These are phyloP conservation scores for Diphasiastrum complanatum DNA, from an alignment of 83 land plant genomes.

Conservation along the genomic window DNA sequence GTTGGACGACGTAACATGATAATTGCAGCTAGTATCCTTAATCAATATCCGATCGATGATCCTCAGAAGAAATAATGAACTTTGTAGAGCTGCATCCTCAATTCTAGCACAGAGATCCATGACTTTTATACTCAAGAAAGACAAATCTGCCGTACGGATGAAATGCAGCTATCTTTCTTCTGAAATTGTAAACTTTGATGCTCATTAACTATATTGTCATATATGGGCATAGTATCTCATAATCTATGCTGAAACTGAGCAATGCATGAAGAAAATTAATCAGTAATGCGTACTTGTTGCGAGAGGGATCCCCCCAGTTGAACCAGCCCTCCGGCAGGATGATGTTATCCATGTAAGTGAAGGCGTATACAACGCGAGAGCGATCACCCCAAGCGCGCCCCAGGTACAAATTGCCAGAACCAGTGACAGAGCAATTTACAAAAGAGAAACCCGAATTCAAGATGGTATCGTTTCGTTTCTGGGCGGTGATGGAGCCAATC, in stretches of 20 bases:
- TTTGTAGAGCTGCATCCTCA: no score
- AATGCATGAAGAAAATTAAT: not conserved
- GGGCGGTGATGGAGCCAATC: slow-evolving; percentile 25
- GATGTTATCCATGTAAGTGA: slow-evolving; percentile 20
- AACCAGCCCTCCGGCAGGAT: slow-evolving; percentile 22
- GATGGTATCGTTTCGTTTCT: slow-evolving; percentile 18
- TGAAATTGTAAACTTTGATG: no score
- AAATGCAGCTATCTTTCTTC: no score
- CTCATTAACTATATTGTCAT: no score
- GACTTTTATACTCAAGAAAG: no score
- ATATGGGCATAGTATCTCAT: not conserved
- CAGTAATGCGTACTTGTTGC: slow-evolving; percentile 26
- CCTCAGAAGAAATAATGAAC: no score
- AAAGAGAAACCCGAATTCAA: slow-evolving; percentile 33
- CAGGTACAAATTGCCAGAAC: slow-evolving; percentile 26
- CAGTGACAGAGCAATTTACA: slow-evolving; percentile 21
- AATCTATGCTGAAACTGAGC: not conserved
- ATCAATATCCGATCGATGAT: no score
- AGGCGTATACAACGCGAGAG: slow-evolving; percentile 28
- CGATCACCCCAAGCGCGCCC: slow-evolving; percentile 33
- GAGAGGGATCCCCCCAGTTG: slow-evolving; percentile 22
- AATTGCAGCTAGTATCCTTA: no score
- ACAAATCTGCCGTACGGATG: no score
- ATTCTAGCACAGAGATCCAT: no score
- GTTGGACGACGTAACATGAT: not conserved